Base-by-base conservation (phyloP, 2,329 filamentous ascomycete species). In the Alternaria incomplexa region DNA sequence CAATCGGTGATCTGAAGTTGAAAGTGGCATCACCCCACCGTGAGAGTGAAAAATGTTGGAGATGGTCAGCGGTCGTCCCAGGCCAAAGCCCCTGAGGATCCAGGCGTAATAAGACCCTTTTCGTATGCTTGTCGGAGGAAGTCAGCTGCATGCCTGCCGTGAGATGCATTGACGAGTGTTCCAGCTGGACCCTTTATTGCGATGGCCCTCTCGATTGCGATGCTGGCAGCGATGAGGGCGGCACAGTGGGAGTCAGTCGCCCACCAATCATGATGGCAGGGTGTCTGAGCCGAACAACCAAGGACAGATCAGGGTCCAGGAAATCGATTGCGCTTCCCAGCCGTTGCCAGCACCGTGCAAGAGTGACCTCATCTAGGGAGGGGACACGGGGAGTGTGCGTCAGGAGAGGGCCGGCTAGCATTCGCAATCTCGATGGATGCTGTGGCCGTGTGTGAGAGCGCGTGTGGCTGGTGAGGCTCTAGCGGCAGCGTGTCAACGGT, bases 181-280 rank as follows among this genome's bases (percentile, higher is more conserved):
- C 46, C 25, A 13, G 48, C 44, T 15, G 48, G 45, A 40, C 17
- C 53, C 45, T 22, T 30, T 28, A 30, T 8, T 53, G 46, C 26
- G 61, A 68, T 63, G 62, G 66, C 66, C 63, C 22, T 59, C 20
- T 53, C 51, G 61, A 58, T 55, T 17, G 55, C 56, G 25, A 51
- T 64, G 58, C 43, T 57, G 62, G 65, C n/a, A 50, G 65, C 67
- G 73, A 73, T 71, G 59, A 15, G 54, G 69, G 66, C 61, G 30
- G 61, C 63, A 44, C 47, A 50, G 51, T 62, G 68, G 69, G 50
- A 30, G 10, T 12, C 17, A 5, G 3, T 0, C 8, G 43, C 56
- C 17, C 8, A 26, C 61, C 63, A 63, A 51, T 63, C 13, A 58
- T 9, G 12, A 1, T 0, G 44, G 30, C 48, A 54, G 43, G 26